Conservation (phyloP, 2,329 filamentous ascomycete species). For the Fusarium sp. region DNA sequence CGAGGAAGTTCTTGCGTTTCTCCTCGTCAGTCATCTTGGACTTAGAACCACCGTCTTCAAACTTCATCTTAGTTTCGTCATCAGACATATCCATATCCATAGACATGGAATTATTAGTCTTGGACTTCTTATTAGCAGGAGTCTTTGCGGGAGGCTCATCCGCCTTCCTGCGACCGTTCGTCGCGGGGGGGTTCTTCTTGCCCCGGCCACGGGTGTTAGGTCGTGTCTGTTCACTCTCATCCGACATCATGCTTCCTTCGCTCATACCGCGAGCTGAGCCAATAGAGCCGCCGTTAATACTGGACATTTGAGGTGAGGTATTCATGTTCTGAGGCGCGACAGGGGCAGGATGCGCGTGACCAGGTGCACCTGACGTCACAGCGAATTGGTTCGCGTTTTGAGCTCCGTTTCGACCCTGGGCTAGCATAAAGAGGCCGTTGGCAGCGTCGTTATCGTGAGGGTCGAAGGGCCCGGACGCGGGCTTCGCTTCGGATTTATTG, state of each 20-base stretch:
- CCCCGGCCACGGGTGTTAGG: conserved; percentile 73
- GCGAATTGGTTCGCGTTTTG: conserved; percentile 62
- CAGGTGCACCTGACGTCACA: conserved; percentile 56
- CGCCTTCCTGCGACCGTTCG: conserved; percentile 81
- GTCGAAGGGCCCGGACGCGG: conserved; percentile 75
- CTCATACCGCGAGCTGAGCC: conserved; percentile 67
- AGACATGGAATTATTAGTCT: conserved; percentile 51
- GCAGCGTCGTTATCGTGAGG: conserved; percentile 95
- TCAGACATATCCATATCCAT: conserved; percentile 64
- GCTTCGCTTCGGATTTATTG: conserved; percentile 61
- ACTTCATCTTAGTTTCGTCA: conserved; percentile 57
- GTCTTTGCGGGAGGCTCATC: conserved; percentile 73
- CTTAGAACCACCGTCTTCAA: conserved; percentile 37
- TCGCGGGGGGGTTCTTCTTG: conserved; percentile 69
- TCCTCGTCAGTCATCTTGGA: conserved; percentile 75
- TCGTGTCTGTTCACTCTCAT: conserved; percentile 76
- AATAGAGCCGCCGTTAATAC: conserved; percentile 59
- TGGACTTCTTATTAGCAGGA: conserved; percentile 75
- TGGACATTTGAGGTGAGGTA: conserved; percentile 63
- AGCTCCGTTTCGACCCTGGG: conserved; percentile 72
- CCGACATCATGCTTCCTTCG: conserved; percentile 77
- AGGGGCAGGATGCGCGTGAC: conserved; percentile 60
- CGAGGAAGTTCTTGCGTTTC: conserved; percentile 97
- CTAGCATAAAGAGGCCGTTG: conserved; percentile 92
- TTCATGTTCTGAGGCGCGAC: conserved; percentile 50